Evolutionary conservation across 805 yeast genomes (phyloP), one percentile per base, ranked within the genome.

Genomic region (Candida saitoana): DNA sequence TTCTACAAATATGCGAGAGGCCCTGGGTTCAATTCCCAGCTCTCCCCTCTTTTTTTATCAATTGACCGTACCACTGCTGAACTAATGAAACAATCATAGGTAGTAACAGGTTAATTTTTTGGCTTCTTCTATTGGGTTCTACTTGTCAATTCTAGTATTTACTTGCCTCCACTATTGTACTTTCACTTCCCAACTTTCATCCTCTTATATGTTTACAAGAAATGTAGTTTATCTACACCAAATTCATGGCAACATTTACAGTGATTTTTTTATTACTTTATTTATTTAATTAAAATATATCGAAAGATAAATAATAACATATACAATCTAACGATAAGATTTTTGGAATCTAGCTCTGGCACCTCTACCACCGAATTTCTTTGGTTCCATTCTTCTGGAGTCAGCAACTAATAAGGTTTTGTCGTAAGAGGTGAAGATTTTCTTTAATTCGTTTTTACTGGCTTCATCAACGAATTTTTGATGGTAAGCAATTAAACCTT

Each of bases 341-440:
- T 93, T 93, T 84, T 93, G 99, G 97, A 87, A 91, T 82, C 98
- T 91, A 72, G 99, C 93, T 82, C 99, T 93, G 80, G 99, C 99
- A 87, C 99, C 99, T 77, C 95, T 96, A 84, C 99, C 99, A 83
- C 99, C 99, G 82, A 93, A 93, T 84, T 93, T 93, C 97, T 93
- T 93, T 84, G 99, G 99, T 83, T 93, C 99, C 85, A 90, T 84
- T 85, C 96, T 91, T 87, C 99, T 89, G 65, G 97, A 80, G 77
- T 93, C 99, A 66, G 99, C 98, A 75, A 93, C 93, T 79, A 93
- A 85, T 74, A 93, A 85, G 74, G 98, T 88, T 84, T 96, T 90
- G 91, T 93, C 99, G 84, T 90, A 95, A 67, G 96, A 70, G 58
- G 91, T 82, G 79, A 90, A 88, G 65, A 95, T 84, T 81, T 89